These are phyloP conservation scores for Lotmaria passim DNA, from an alignment of 208 protist species.

Conservation along the genomic window DNA sequence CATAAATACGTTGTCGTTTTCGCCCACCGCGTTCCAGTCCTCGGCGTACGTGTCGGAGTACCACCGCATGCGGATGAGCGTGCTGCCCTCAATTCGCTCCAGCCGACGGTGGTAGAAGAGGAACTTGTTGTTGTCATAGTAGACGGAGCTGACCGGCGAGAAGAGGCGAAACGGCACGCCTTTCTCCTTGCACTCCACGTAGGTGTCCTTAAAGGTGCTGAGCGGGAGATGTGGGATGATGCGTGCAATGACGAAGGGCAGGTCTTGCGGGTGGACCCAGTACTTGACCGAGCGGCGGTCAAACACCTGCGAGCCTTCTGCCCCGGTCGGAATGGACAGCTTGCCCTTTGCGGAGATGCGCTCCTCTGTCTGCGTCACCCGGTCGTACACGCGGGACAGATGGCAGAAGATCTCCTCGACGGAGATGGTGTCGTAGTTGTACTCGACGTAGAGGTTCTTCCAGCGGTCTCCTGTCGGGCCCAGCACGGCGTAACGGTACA, in stretches of 20 bases:
- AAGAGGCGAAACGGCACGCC: conserved; percentile 71
- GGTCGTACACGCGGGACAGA: conserved; percentile 80
- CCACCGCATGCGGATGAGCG: conserved; percentile 90
- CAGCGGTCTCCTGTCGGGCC: conserved; percentile 82
- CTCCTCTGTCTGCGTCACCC: conserved; percentile 70
- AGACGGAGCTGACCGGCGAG: conserved; percentile 85
- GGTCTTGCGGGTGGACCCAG: conserved; percentile 88
- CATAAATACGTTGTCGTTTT: conserved; percentile 84
- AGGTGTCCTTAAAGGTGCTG: conserved; percentile 88
- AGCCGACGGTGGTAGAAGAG: conserved; percentile 86
- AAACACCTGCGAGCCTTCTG: conserved; percentile 86
- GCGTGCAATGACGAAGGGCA: conserved; percentile 88
- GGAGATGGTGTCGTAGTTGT: conserved; percentile 65
- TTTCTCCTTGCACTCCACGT: conserved; percentile 59
- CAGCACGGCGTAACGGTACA: conserved; percentile 88
- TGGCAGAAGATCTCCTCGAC: conserved; percentile 77
- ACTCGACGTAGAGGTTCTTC: conserved; percentile 71
- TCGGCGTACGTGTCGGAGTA: conserved; percentile 81
- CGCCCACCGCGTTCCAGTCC: conserved; percentile 74
- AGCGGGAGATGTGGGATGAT: conserved; percentile 88
- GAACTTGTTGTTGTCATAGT: conserved; percentile 90
- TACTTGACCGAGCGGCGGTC: conserved; percentile 90
- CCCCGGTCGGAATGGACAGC: conserved; percentile 53
- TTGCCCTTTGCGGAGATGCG: conserved; percentile 66
- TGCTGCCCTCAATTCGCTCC: conserved; percentile 84